Evolutionary conservation across 2,329 filamentous ascomycete genomes (phyloP), one percentile per base, ranked within the genome.

Genomic region (Scedosporium minutisporum): DNA sequence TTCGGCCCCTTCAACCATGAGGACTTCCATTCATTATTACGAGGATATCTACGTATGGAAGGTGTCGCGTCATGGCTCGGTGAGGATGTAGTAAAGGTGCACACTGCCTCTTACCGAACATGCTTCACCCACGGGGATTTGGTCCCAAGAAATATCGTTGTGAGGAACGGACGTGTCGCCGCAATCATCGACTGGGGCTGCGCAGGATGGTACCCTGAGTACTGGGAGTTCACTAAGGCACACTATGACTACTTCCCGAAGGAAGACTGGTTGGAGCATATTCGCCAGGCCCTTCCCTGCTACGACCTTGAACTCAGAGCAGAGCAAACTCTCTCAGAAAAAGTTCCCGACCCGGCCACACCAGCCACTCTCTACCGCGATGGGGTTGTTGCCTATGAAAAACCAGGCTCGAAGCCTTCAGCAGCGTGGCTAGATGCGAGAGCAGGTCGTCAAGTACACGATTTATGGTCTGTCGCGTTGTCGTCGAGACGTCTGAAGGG

Each of bases 181-280:
- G 69, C 68, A 3, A 68, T 72, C n/a, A 67, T 74, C 48, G 71
- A 73, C 59, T 73, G 70, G 69, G 71, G 44, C 4, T 70, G 70
- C 65, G 64, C 74, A 3, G 74, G 75, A 62, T 73, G 71, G 69
- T 72, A 72, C 63, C 71, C 70, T 7, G 70, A 72, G 60, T 72
- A 72, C 63, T 73, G 69, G 71, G 71, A 72, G 62, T 70, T 68
- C 16, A 70, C 68, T 12, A 72, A 68, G 66, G 68, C 67, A 55
- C 66, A 71, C 64, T 72, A 68, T 41, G 65, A 66, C 63, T 66
- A 27, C 41, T 63, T 65, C 21, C 57, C 44, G 1, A 33, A 10
- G 4, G 51, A 67, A 16, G 66, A 66, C 25, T 70, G 67, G 68
- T 63, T 65, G 14, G 64, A 68, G 18, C 62, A 65, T 21, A 57